These are phyloP conservation scores for Backusella macrospora DNA, from an alignment of 192 early-diverging fungal genomes.

Conservation along the genomic window DNA sequence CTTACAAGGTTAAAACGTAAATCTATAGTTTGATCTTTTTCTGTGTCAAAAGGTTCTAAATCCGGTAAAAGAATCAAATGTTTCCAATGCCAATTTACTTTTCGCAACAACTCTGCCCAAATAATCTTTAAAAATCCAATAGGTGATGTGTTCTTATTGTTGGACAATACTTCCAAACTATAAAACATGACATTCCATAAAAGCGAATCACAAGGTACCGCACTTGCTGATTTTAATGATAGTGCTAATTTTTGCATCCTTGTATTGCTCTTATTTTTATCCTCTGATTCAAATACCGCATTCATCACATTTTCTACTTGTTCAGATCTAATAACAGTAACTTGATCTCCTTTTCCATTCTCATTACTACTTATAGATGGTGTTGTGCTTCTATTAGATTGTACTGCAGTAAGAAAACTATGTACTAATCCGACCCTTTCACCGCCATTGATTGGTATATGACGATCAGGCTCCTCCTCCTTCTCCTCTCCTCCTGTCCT, in stretches of 20 bases:
- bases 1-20: constrained; percentile 60
- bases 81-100: constrained; percentile 68
- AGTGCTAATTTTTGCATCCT: constrained; percentile 41
- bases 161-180: constrained; percentile 46
- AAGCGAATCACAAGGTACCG: constrained; percentile 54
- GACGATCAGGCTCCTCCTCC: too few species aligned
- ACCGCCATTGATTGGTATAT: too few species aligned
- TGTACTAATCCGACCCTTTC: neutral
- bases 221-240: constrained; percentile 33
- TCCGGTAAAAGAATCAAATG: constrained; percentile 55
- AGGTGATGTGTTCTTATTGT: constrained; percentile 32
- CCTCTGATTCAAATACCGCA: constrained; percentile 33
- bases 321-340: constrained; percentile 27
- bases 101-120: constrained; percentile 65
- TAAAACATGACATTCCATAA: constrained; percentile 58
- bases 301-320: constrained; percentile 52
- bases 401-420: neutral
- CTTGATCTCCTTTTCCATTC: neutral
- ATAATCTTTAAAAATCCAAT: constrained; percentile 71
- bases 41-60: constrained; percentile 28
- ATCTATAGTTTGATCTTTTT: constrained; percentile 49
- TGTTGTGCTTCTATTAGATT: neutral
- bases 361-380: too few species aligned
- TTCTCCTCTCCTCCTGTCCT: too few species aligned
- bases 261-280: neutral